Base-by-base conservation (phyloP, 2,329 filamentous ascomycete species). In the Ophioceras dolichostomum region DNA sequence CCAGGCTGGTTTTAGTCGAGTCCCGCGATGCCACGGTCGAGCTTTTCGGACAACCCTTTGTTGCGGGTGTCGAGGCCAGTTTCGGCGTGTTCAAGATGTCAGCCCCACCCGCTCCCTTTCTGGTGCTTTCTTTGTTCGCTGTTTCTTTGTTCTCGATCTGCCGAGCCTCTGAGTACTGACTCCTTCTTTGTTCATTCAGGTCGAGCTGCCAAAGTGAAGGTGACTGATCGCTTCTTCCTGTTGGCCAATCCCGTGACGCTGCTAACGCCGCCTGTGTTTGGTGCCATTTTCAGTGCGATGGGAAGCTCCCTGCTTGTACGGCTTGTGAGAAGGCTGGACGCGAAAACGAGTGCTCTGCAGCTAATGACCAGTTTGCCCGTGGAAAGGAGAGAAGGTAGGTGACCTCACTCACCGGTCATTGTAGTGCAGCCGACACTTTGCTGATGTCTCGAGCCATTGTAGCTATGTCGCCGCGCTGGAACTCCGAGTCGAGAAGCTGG, bases 401-500 rank as follows among this genome's bases (percentile, higher is more conserved):
- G 22, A 12, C 4, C n/a, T 10, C 39, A 26, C 7, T 26, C 22
- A 26, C 12, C n/a, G n/a, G n/a, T n/a, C n/a, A n/a, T n/a, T n/a
- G n/a, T n/a, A n/a, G n/a, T n/a, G n/a, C n/a, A n/a, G n/a, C n/a
- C n/a, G n/a, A n/a, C n/a, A n/a, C n/a, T n/a, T n/a, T n/a, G n/a
- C n/a, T n/a, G n/a, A n/a, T n/a, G n/a, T n/a, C n/a, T n/a, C n/a
- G n/a, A n/a, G n/a, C n/a, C 8, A 12, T 21, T 22, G 12, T 39
- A 82, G 78, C 59, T 98, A 96, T 67, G 88, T 96, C 32, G 86
- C 89, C 7, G 93, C 89, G 1, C 70, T 98, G n/a, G 89, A 96
- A 57, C 76, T 88, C 13, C 79, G 84, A 40, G 80, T 94, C 47
- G 88, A 96, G 56, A 85, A 83, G 58, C 72, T 96, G 8, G 84